These are phyloP conservation scores for Pseudocercospora musae DNA, from an alignment of 2,329 filamentous ascomycete genomes.

Conservation along the genomic window DNA sequence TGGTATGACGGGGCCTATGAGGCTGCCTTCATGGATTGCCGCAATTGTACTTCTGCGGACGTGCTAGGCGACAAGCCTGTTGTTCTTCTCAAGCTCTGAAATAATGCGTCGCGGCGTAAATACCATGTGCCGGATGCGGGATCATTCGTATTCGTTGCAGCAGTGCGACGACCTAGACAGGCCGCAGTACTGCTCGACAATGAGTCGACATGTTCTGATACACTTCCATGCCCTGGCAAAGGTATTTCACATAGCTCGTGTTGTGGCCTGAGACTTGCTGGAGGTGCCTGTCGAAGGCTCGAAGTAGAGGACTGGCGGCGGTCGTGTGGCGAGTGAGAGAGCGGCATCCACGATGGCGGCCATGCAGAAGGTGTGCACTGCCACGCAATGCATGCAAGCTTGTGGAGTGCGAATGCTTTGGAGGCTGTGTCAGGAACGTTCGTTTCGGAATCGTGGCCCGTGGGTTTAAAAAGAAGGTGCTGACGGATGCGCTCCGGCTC, in stretches of 20 bases:
- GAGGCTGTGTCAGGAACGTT: constrained; percentile 2
- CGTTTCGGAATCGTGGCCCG: not conserved
- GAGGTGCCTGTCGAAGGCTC: not conserved
- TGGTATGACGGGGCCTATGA: too few relatives aligned
- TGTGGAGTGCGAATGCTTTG: constrained; percentile 1
- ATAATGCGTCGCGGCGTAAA: not conserved
- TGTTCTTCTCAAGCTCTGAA: not conserved
- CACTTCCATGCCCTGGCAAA: not conserved
- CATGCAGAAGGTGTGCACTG: not conserved
- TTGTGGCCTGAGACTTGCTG: not conserved
- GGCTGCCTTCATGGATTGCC: too few relatives aligned
- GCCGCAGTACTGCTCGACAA: not conserved
- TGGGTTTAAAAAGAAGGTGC: not conserved
- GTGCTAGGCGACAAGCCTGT: not conserved
- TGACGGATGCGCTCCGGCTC: not conserved
- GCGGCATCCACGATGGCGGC: not conserved
- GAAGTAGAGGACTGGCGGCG: not conserved
- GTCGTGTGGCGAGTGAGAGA: not conserved
- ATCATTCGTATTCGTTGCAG: not conserved
- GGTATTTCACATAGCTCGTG: not conserved
- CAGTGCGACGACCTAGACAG: not conserved
- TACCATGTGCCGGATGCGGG: not conserved
- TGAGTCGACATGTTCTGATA: not conserved
- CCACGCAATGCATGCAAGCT: constrained; percentile 2
- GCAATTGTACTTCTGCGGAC: not conserved